phyloP scores from a whole-genome alignment of 495 filamentous ascomycete genomes.

The Parathielavia appendiculata region DNA sequence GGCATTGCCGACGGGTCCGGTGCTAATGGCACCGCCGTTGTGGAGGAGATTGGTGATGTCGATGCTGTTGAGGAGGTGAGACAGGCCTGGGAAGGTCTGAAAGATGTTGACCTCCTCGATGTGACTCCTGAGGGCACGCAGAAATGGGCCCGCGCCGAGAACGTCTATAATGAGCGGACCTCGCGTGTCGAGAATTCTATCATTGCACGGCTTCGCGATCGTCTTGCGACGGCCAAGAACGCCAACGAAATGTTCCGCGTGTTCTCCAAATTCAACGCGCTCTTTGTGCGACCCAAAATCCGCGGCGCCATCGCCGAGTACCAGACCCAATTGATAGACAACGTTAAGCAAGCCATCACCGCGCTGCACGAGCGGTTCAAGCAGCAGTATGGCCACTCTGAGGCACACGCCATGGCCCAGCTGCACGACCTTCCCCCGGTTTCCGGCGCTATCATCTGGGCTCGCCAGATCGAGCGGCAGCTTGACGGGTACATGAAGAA shows the following conservation, averaged over 20 bases:
- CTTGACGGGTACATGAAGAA: constrained; percentile 95
- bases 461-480: constrained; percentile 91
- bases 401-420: constrained; percentile 96
- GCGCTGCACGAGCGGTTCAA: constrained; percentile 95
- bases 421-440: constrained; percentile 91
- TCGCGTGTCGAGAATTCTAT: constrained; percentile 98
- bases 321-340: constrained; percentile 93
- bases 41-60: constrained; percentile 94
- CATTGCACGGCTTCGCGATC: constrained; percentile 88
- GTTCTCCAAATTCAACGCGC: constrained; percentile 98
- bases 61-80: constrained; percentile 97
- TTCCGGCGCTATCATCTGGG: constrained; percentile 95
- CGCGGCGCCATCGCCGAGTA: constrained; percentile 96
- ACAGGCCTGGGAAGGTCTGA: constrained; percentile 86
- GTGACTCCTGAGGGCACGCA: constrained; percentile 82
- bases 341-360: constrained; percentile 91
- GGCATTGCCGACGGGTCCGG: constrained; percentile 45
- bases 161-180: constrained; percentile 92
- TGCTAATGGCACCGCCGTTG: constrained; percentile 59
- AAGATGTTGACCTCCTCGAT: constrained; percentile 92
- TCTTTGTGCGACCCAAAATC: constrained; percentile 96
- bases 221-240: constrained; percentile 87
- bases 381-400: constrained; percentile 95
- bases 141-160: constrained; percentile 86
- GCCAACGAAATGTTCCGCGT: constrained; percentile 99